Evolutionary conservation across 106 monocot species (phyloP).

Genomic region (Ottelia alismoides): DNA sequence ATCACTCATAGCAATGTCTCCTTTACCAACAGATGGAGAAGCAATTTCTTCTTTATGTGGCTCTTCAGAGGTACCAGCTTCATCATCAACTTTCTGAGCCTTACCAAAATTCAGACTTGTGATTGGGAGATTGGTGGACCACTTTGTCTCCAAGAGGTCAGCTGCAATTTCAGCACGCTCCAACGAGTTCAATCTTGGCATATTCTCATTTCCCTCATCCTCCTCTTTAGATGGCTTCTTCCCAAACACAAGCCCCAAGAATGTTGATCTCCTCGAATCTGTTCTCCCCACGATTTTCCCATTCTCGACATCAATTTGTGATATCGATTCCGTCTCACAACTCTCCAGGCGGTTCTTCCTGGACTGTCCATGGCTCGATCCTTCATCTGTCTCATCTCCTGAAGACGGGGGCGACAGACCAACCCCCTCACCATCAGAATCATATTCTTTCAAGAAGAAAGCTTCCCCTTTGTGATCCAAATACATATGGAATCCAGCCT

Average conservation of each 20-base stretch:
- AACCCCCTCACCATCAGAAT: constrained; percentile 14
- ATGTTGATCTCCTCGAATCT: constrained; percentile 17
- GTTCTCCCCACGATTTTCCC: constrained; percentile 28
- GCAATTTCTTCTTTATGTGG: too few species aligned
- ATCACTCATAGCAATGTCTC: too few species aligned
- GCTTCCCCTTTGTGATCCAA: constrained; percentile 81
- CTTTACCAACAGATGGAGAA: too few species aligned
- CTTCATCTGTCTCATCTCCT: constrained; percentile 43
- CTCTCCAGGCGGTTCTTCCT: constrained; percentile 19
- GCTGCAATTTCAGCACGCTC: constrained; percentile 79
- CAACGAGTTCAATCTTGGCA: constrained; percentile 43
- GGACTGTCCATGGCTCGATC: neutral
- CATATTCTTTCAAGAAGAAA: constrained; percentile 37
- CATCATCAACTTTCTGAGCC: too few species aligned
- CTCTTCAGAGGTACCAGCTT: too few species aligned
- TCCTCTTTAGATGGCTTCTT: constrained; percentile 35
- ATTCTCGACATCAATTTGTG: constrained; percentile 18
- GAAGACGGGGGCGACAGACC: constrained; percentile 43
- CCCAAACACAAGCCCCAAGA: constrained; percentile 51
- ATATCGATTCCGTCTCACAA: constrained; percentile 4
- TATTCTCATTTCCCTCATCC: neutral
- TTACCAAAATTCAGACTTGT: too few species aligned
- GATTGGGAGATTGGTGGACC: constrained; percentile 63
- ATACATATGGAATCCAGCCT: constrained; percentile 73
- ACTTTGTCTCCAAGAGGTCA: constrained; percentile 54